Evolutionary conservation across 495 filamentous ascomycete genomes (phyloP).

Genomic region (Melanomma pulvis-pyrius): DNA sequence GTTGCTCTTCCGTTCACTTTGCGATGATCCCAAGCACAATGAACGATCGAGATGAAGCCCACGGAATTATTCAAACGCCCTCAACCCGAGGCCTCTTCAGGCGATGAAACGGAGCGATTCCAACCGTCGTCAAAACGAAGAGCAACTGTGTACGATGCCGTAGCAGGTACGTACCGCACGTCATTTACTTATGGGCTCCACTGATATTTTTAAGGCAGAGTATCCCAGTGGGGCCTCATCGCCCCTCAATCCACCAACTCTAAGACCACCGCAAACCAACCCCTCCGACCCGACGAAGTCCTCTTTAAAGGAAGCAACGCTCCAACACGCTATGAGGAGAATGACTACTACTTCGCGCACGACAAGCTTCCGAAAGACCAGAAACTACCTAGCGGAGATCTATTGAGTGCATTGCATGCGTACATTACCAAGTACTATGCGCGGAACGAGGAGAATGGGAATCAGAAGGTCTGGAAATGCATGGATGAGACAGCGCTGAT

Average conservation of each 20-base stretch:
- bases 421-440: slow-evolving; percentile 76
- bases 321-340: slow-evolving; percentile 65
- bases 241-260: not conserved
- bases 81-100: slow-evolving; percentile 5
- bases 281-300: slow-evolving; percentile 72
- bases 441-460: not conserved
- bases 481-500: slow-evolving; percentile 87
- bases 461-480: slow-evolving; percentile 58
- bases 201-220: slow-evolving; percentile 16
- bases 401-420: slow-evolving; percentile 74
- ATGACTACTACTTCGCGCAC: slow-evolving; percentile 71
- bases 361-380: slow-evolving; percentile 55
- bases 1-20: not conserved
- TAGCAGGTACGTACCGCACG: slow-evolving; percentile 61
- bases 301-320: slow-evolving; percentile 67
- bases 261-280: slow-evolving; percentile 43
- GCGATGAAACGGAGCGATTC: slow-evolving; percentile 1
- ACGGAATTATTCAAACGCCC: slow-evolving; percentile 13
- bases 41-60: not conserved
- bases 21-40: not conserved
- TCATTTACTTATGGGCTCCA: not conserved
- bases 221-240: slow-evolving; percentile 29
- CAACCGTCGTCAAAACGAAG: not conserved
- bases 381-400: slow-evolving; percentile 67
- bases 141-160: slow-evolving; percentile 73